Base-by-base conservation (phyloP, 2,329 filamentous ascomycete genomes). In the Beauveria sp. region DNA sequence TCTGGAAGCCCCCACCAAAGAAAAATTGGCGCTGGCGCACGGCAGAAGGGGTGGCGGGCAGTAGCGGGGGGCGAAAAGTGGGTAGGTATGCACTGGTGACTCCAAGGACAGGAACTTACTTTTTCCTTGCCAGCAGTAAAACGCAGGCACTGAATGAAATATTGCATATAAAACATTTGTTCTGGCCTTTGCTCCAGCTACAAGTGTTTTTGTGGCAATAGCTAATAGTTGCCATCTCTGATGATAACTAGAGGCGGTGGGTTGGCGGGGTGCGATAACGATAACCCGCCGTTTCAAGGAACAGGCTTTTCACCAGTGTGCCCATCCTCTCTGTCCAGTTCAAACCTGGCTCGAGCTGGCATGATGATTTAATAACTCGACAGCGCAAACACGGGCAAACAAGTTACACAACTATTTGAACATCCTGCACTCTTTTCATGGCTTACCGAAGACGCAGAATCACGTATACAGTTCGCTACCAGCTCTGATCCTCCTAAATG, bases 231-330 rank as follows among this genome's bases (percentile, higher is more conserved):
- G 34, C 12, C 34, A 37, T 37, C 12, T 37, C 12, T 14, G 34
- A 37, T 37, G 5, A 34, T 5, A 34, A 34, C 12, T 34, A 37
- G 41, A 37, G 12, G 26, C 41, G 34, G 46, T 63, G 65, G 61
- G 34, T 54, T 69, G 64, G 70, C 70, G 72, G 71, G 68, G 66
- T 70, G 72, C 71, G 71, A 75, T 74, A 75, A 74, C 69, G 72
- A 74, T 74, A 74, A 74, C 70, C 70, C 71, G 70, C 64, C 16
- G 16, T 20, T 59, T 34, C 20, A 28, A 30, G 30, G 28, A 28
- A 8, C 48, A 46, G 12, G 30, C 3, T 18, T 50, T 41, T 47
- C 22, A 44, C 7, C 18, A 43, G 22, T 24, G 22, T 24, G 22
- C 22, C 22, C 22, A 24, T 24, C 22, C 22, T 24, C 22, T 24